Base-by-base conservation (phyloP, 139 green algal species). In the Chloropicon primus region DNA sequence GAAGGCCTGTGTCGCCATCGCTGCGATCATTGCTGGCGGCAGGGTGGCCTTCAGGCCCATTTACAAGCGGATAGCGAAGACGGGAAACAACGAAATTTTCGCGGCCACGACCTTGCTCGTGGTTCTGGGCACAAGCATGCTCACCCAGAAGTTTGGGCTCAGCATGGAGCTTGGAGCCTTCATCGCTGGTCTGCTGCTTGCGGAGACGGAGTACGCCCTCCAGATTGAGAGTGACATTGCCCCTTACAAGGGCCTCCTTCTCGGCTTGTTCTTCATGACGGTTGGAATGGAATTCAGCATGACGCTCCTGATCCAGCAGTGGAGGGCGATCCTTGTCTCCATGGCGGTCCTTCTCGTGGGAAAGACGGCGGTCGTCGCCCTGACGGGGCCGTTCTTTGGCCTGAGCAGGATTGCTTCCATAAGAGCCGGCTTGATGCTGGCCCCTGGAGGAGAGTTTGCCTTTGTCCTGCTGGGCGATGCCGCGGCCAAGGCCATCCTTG, bases 181-280 rank as follows among this genome's bases (percentile, higher is more conserved):
- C 87, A 84, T 99, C 78, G 94, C 95, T 1, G 95, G 95, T 10
- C 85, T 99, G 79, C 88, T 99, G 53, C 85, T 99, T 23, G 94
- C 96, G 17, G 96, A 99, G 85, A 99, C 96, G 0, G 95, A 99
- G 84, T 99, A 92, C 82, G 92, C 91, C 54, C 87, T 98, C 74
- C 93, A 97, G 86, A 28, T 99, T 17, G 96, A 99, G 86, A 91
- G 83, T 10, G 96, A 99, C 87, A 99, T 99, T 62, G 91, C 88
- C 2, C 94, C 95, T 17, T 99, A 97, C 88, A 94, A 97, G 85
- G 96, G 95, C 26, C 87, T 99, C 76, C 91, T 99, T 21, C 94
- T 99, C 84, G 96, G 96, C 2, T 91, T 99, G 27, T 99, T 99
- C 88, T 99, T 99, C 90, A 98, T 98, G 94, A 97, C 91, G 0